These are phyloP conservation scores for Eucalyptus grandis DNA, from an alignment of 345 rosid genomes.

Conservation along the genomic window DNA sequence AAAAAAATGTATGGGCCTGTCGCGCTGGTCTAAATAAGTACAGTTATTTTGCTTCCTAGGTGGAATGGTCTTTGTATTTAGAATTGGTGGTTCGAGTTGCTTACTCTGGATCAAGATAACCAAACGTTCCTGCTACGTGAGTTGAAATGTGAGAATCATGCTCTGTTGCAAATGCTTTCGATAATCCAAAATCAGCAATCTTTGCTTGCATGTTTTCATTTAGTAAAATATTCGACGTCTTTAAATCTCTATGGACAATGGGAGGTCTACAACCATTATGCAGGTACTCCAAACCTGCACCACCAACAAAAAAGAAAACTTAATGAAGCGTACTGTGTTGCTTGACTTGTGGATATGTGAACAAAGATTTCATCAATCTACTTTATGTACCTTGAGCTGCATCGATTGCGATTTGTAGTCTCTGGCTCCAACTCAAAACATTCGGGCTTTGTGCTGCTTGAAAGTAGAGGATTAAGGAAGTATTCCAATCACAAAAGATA, in stretches of 20 bases:
- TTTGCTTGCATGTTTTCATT: slow-evolving; percentile 27
- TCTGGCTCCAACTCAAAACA: not conserved
- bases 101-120: slow-evolving; percentile 41
- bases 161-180: slow-evolving; percentile 18
- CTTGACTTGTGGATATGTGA: not conserved
- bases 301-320: too few species aligned
- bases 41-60: not conserved
- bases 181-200: slow-evolving; percentile 39
- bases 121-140: slow-evolving; percentile 22
- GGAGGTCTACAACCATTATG: not conserved
- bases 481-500: not conserved
- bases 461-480: not conserved
- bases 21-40: not conserved
- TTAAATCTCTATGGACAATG: slow-evolving; percentile 26
- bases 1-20: not conserved
- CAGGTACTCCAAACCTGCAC: too few species aligned
- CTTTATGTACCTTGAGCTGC: slow-evolving; percentile 20
- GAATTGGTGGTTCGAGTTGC: not conserved
- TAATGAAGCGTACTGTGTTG: not conserved
- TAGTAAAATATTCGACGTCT: slow-evolving; percentile 32
- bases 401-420: slow-evolving; percentile 28
- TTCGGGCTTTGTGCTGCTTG: not conserved
- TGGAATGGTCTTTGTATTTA: not conserved
- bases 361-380: not conserved
- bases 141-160: slow-evolving; percentile 18